Base-by-base conservation (phyloP, 2,329 filamentous ascomycete genomes). In the Ophiostoma populinum region DNA sequence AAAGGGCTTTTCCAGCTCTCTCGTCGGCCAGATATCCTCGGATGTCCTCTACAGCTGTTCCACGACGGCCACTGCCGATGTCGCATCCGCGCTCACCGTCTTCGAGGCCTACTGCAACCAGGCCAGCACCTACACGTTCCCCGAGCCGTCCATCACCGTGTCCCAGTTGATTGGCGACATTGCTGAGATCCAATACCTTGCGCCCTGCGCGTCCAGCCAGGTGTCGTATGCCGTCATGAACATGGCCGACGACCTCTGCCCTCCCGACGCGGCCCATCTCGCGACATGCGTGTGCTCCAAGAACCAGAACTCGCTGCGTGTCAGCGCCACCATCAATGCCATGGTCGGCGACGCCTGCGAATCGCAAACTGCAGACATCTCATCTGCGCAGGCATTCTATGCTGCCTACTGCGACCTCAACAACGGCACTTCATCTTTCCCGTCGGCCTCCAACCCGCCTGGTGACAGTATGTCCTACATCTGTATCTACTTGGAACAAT, bases 241-340 rank as follows among this genome's bases (percentile, higher is more conserved):
- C 44, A 57, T 56, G 47, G 44, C 45, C 11, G 37, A 45, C 24
- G n/a, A 31, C 2, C 34, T 38, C 6, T 55, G 52, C 36, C 51
- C 49, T 4, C 10, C 41, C 2, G 47, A 52, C 10, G 45, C 50
- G 0, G 37, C 43, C 4, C 38, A 43, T 9, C 42, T 64, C 16
- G 65, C 64, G 2, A 59, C 62, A 2, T 71, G 67, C 39, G 62
- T 61, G 17, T 71, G 67, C 47, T 49, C 46, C 28, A 69, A 68
- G 46, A 58, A 61, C 32, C 55, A 61, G 25, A 64, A 68, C 37
- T 61, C 62, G 5, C 46, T 52, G 6, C 42, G 47, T 6, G 52
- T 63, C 19, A 65, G 55, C 45, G 52, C 55, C 30, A 44, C 46
- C 6, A 59, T 70, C 38, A 59, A 55, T 39, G 51, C 50, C 0